Percentiles rank a stretch among this genome's conserved stretches.
Evolutionary conservation across 257 asterid species (phyloP).

Genomic region (Solanum ahanhuiri): DNA sequence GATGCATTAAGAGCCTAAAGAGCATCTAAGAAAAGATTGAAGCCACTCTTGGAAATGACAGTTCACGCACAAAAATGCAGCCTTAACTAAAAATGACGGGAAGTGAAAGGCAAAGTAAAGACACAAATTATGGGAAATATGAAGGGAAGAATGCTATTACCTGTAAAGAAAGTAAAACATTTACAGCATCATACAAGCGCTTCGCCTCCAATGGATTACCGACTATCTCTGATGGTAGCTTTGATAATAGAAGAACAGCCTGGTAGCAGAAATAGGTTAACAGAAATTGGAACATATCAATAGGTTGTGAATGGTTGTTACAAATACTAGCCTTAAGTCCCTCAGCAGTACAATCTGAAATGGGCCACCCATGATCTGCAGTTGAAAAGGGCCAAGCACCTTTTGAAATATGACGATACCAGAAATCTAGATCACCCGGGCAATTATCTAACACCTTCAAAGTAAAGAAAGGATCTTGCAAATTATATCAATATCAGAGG

Average conservation of each 20-base stretch:
- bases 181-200: constrained; percentile 73
- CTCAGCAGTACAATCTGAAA: constrained; percentile 99
- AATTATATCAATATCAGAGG: constrained; percentile 4
- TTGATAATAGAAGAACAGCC: constrained; percentile 69
- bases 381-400: constrained; percentile 99
- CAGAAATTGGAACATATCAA: neutral
- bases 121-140: neutral
- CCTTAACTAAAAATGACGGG: neutral
- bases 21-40: neutral
- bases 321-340: constrained; percentile 61
- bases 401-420: constrained; percentile 98
- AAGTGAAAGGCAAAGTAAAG: neutral
- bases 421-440: constrained; percentile 65
- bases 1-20: neutral
- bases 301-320: neutral
- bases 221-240: constrained; percentile 56
- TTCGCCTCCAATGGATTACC: constrained; percentile 68
- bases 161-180: constrained; percentile 87
- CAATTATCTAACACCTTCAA: constrained; percentile 78
- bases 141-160: constrained; percentile 24
- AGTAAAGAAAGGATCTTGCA: constrained; percentile 4
- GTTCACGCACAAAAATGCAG: neutral
- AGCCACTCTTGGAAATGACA: neutral
- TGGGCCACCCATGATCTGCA: constrained; percentile 99
- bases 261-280: constrained; percentile 17